Conservation (phyloP, 2,329 filamentous ascomycete genomes). For the Cytospora piceicola region DNA sequence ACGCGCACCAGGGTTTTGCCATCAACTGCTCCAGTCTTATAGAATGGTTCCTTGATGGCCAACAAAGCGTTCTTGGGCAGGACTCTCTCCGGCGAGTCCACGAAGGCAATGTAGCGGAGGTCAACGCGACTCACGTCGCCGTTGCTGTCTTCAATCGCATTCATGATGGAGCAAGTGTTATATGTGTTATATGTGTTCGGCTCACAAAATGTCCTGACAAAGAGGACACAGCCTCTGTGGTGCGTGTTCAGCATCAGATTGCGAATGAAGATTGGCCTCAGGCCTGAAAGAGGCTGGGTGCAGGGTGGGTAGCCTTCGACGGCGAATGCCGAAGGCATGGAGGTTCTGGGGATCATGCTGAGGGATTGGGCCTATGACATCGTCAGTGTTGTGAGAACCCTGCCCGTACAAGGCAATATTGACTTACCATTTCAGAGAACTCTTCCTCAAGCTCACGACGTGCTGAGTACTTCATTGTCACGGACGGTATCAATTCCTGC, state of each 20-base stretch:
- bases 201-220: constrained; percentile 20
- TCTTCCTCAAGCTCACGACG: constrained; percentile 46
- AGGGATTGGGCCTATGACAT: neutral
- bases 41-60: constrained; percentile 45
- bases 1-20: constrained; percentile 40
- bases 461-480: constrained; percentile 61
- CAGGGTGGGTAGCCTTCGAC: constrained; percentile 28
- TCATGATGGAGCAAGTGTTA: constrained; percentile 18
- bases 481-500: constrained; percentile 42
- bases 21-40: constrained; percentile 38
- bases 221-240: constrained; percentile 29
- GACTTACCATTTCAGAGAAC: constrained; percentile 3
- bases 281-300: constrained; percentile 13
- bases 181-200: constrained; percentile 4
- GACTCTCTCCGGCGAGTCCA: constrained; percentile 37
- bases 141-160: constrained; percentile 74
- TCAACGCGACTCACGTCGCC: constrained; percentile 76
- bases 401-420: neutral
- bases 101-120: constrained; percentile 49
- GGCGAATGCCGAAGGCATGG: constrained; percentile 6
- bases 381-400: no score
- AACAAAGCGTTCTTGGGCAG: constrained; percentile 40
- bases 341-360: neutral
- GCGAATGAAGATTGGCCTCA: constrained; percentile 20
- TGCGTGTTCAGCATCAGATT: constrained; percentile 30